These are phyloP conservation scores for Carnegiea gigantea DNA, from an alignment of 179 eudicot genomes.

Conservation along the genomic window DNA sequence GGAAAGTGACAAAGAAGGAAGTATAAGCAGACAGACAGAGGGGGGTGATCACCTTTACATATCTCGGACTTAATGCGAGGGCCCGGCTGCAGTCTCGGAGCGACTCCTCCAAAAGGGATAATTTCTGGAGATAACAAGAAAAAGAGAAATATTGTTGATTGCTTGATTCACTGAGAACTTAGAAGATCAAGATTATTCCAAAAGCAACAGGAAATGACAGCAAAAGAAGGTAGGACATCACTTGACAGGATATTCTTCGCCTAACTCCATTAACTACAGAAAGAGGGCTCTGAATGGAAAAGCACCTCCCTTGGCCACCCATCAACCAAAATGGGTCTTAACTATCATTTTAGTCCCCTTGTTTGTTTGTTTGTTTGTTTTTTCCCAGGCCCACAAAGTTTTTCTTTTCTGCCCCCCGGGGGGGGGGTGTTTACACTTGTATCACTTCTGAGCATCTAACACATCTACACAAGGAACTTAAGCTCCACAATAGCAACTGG, in stretches of 20 bases:
- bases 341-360: not conserved
- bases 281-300: not conserved
- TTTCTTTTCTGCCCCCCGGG: too few species aligned
- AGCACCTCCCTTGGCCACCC: constrained; percentile 1
- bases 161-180: not conserved
- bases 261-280: constrained; percentile 1
- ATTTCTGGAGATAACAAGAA: constrained; percentile 48
- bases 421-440: not conserved
- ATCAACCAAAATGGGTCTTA: not conserved
- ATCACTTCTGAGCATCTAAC: not conserved
- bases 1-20: constrained; percentile 4
- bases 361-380: too few species aligned
- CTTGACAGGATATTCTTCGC: constrained; percentile 6
- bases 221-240: not conserved
- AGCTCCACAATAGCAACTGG: not conserved
- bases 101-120: constrained; percentile 63
- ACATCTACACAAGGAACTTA: not conserved
- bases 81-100: constrained; percentile 80
- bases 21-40: constrained; percentile 2
- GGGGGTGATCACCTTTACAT: constrained; percentile 59
- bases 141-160: not conserved
- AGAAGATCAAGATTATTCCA: not conserved
- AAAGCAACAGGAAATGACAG: constrained; percentile 2
- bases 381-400: too few species aligned
- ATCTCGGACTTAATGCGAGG: constrained; percentile 49